Percentiles rank a stretch among this genome's conserved stretches.
These are phyloP conservation scores for Plasmodiophora brassicae DNA, from an alignment of 208 protist genomes.

Conservation along the genomic window DNA sequence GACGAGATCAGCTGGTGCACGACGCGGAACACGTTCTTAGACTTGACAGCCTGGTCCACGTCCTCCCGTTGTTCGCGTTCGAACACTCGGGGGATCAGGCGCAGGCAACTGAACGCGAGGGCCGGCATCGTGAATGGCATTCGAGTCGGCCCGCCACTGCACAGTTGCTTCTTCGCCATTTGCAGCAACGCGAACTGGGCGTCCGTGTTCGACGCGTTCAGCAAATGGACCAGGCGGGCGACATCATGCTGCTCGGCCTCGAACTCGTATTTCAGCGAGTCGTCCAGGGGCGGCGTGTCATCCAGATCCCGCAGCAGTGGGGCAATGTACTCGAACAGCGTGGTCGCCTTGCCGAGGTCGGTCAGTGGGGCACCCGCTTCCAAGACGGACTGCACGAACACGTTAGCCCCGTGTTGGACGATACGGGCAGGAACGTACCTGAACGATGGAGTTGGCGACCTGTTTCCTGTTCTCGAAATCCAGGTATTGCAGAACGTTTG, in stretches of 20 bases:
- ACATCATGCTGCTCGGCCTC: slow-evolving; percentile 24
- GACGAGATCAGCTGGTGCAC: not conserved
- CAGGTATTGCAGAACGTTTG: slow-evolving; percentile 62
- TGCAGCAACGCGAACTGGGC: not conserved
- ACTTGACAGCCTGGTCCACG: not conserved
- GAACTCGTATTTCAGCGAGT: not conserved
- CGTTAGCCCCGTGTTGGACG: not conserved
- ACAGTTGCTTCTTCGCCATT: not conserved
- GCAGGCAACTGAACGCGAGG: not conserved
- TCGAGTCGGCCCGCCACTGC: not conserved
- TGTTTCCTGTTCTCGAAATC: slow-evolving; percentile 60
- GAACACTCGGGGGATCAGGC: not conserved
- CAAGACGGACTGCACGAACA: not conserved
- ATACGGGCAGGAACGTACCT: not conserved
- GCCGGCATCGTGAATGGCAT: not conserved
- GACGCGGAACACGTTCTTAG: not conserved
- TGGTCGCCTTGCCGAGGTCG: not conserved
- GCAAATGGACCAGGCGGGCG: not conserved
- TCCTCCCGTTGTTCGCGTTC: slow-evolving; percentile 32
- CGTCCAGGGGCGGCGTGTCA: not conserved
- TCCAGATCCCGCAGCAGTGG: slow-evolving; percentile 9
- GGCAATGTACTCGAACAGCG: slow-evolving; percentile 7
- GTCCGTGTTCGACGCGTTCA: not conserved
- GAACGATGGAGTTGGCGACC: slow-evolving; percentile 22
- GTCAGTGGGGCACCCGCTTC: not conserved